phyloP scores from a whole-genome alignment of 495 filamentous ascomycete species.

The Polyplosphaeria fusca region DNA sequence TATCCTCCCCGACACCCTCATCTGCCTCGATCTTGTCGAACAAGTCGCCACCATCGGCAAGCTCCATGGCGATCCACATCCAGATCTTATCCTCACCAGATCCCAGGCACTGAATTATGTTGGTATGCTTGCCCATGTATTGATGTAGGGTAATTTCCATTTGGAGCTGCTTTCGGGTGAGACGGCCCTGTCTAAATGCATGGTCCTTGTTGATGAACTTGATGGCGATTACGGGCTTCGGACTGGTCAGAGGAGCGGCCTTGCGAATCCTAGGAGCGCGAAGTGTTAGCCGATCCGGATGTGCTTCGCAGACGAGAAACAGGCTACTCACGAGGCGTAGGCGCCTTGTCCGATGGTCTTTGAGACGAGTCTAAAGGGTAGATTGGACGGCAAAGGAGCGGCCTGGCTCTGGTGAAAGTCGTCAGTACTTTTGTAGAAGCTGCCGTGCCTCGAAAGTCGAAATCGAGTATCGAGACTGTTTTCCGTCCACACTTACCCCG shows the following conservation, averaged over 20 bases:
- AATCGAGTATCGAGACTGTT: too few relatives aligned
- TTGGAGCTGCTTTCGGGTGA: slow-evolving; percentile 80
- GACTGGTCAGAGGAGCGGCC: slow-evolving; percentile 66
- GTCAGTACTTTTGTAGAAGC: too few relatives aligned
- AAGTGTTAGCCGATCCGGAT: slow-evolving; percentile 10
- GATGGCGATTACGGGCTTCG: slow-evolving; percentile 83
- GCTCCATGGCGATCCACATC: slow-evolving; percentile 98
- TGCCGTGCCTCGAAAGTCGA: too few relatives aligned
- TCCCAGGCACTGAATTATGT: slow-evolving; percentile 88
- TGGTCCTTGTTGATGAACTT: slow-evolving; percentile 99
- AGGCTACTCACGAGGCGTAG: slow-evolving; percentile 82
- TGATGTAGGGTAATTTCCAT: slow-evolving; percentile 87
- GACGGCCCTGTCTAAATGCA: slow-evolving; percentile 80
- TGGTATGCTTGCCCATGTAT: slow-evolving; percentile 81
- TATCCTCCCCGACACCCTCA: slow-evolving; percentile 83
- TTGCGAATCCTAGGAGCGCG: slow-evolving; percentile 86
- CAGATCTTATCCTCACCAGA: slow-evolving; percentile 84
- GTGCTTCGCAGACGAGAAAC: neutral
- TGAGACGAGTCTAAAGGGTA: slow-evolving; percentile 92
- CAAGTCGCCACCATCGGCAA: slow-evolving; percentile 90
- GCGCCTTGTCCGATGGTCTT: slow-evolving; percentile 95
- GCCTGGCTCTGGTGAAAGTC: slow-evolving; percentile 62
- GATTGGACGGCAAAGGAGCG: slow-evolving; percentile 76
- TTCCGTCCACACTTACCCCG: too few relatives aligned
- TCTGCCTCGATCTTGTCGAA: slow-evolving; percentile 99